These are phyloP conservation scores for Mychonastes homosphaera DNA, from an alignment of 139 green algal genomes.

Conservation along the genomic window DNA sequence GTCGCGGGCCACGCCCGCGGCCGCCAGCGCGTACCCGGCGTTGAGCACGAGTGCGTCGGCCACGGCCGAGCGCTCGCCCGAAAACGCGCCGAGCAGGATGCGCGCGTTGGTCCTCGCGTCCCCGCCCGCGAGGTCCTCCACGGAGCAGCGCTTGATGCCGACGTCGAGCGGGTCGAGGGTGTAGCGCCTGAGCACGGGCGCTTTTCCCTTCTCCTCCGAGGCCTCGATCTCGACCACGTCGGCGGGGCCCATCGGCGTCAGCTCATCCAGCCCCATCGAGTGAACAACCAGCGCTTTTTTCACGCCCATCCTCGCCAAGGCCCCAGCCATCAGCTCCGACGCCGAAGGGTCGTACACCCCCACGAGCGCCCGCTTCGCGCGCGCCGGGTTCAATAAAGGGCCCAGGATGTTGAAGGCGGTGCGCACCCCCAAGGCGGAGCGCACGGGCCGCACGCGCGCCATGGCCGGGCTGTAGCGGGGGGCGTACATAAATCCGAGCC, in stretches of 20 bases:
- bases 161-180: constrained; percentile 65
- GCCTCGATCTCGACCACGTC: constrained; percentile 79
- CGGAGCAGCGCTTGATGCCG: constrained; percentile 77
- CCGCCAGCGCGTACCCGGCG: constrained; percentile 81
- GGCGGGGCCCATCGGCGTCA: constrained; percentile 89
- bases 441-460: constrained; percentile 58
- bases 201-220: neutral
- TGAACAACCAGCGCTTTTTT: constrained; percentile 92
- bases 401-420: constrained; percentile 88
- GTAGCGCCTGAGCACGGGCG: constrained; percentile 28
- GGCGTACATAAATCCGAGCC: constrained; percentile 97
- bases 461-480: constrained; percentile 65
- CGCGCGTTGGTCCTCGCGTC: constrained; percentile 77
- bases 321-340: constrained; percentile 71
- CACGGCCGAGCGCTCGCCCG: constrained; percentile 55
- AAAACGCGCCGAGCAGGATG: constrained; percentile 86
- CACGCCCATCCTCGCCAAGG: constrained; percentile 63
- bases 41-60: constrained; percentile 90
- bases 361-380: constrained; percentile 75
- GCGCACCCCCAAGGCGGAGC: constrained; percentile 57
- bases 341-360: constrained; percentile 79
- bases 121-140: constrained; percentile 85
- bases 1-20: constrained; percentile 46
- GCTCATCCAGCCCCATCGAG: constrained; percentile 89
- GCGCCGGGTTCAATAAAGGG: constrained; percentile 92